Evolutionary conservation across 2,329 filamentous ascomycete genomes (phyloP).

Genomic region (Pezicula neosporulosa): DNA sequence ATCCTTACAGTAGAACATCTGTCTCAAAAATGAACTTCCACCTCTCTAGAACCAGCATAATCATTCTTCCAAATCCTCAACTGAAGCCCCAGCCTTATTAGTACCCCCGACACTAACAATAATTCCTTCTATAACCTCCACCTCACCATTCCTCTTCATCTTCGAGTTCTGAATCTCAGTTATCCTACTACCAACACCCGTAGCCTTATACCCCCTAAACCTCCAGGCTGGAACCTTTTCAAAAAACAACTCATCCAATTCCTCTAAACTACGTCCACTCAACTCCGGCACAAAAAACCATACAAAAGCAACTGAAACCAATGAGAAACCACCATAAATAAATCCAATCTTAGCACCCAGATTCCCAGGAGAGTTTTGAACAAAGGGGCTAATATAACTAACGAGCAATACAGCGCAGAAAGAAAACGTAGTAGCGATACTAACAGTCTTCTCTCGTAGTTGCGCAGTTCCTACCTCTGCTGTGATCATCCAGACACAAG

Average conservation of each 20-base stretch:
- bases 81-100: too few relatives aligned
- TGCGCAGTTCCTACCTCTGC: constrained; percentile 13
- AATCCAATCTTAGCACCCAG: constrained; percentile 36
- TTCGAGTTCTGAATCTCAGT: too few relatives aligned
- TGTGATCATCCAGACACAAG: constrained; percentile 15
- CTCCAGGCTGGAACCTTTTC: neutral
- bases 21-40: too few relatives aligned
- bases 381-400: constrained; percentile 31
- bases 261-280: neutral
- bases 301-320: constrained; percentile 29
- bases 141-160: too few relatives aligned
- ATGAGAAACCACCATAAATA: constrained; percentile 30
- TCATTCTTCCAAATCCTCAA: too few relatives aligned
- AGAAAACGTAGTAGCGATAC: constrained; percentile 6
- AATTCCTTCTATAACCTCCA: too few relatives aligned
- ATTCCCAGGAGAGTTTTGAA: constrained; percentile 26
- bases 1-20: too few relatives aligned
- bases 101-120: too few relatives aligned
- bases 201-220: neutral
- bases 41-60: too few relatives aligned
- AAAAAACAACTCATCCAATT: neutral
- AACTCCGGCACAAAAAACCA: constrained; percentile 33
- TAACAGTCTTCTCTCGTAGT: constrained; percentile 11
- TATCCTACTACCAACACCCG: too few relatives aligned
- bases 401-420: constrained; percentile 20